A percentile compares a stretch with the other conserved stretches of the same genome.
Conservation (phyloP, 1,284 basidiomycete species). For the Cryptococcus sp. region DNA sequence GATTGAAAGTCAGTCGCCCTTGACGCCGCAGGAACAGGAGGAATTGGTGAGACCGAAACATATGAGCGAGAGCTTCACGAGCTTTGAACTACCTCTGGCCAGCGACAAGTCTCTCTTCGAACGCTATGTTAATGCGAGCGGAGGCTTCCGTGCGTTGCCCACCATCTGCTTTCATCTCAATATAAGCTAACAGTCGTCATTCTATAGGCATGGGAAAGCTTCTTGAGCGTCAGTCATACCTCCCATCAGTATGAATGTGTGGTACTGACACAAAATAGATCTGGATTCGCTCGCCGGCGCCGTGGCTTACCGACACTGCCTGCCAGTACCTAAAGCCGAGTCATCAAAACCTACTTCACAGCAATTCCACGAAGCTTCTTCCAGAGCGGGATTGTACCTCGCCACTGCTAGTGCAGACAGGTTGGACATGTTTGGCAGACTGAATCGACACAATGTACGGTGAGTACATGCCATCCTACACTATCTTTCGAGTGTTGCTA, state of each 20-base stretch:
- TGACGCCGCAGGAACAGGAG: constrained; percentile 2
- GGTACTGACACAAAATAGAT: constrained; percentile 43
- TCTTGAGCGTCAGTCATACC: constrained; percentile 43
- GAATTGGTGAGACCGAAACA: constrained; percentile 40
- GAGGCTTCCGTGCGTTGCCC: constrained; percentile 46
- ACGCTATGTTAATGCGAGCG: constrained; percentile 50
- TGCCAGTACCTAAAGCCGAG: constrained; percentile 42
- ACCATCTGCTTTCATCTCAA: not conserved
- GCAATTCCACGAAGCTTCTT: constrained; percentile 58
- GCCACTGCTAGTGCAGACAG: constrained; percentile 80
- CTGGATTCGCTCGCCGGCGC: constrained; percentile 79
- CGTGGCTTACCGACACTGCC: constrained; percentile 77
- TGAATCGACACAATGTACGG: constrained; percentile 54
- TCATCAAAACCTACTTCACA: constrained; percentile 25
- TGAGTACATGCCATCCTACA: constrained; percentile 8
- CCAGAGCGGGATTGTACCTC: constrained; percentile 71
- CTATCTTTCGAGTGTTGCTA: not conserved
- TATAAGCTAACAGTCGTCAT: constrained; percentile 2
- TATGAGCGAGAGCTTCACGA: constrained; percentile 52
- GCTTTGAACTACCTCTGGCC: constrained; percentile 48
- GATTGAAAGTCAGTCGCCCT: constrained; percentile 2
- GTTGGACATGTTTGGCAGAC: constrained; percentile 51
- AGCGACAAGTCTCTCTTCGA: constrained; percentile 44
- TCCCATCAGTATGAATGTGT: too few relatives aligned
- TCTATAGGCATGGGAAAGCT: constrained; percentile 51